Evolutionary conservation across 2,329 filamentous ascomycete species (phyloP).

Genomic region (Alternaria tenuissima): DNA sequence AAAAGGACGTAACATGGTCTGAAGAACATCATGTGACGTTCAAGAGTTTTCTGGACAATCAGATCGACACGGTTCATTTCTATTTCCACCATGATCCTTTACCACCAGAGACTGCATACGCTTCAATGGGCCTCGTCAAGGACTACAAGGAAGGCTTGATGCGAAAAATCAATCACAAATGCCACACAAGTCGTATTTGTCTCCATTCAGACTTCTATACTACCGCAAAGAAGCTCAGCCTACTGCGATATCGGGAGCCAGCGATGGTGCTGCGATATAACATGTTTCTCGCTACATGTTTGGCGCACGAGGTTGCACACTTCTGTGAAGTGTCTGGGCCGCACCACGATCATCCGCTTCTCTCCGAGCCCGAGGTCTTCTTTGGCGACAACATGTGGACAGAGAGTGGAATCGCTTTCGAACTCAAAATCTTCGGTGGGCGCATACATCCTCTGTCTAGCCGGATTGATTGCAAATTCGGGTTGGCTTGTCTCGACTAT

Average conservation of each 20-base stretch:
- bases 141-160: constrained; percentile 50
- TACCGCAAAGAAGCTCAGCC: constrained; percentile 50
- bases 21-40: constrained; percentile 42
- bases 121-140: constrained; percentile 49
- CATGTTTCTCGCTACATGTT: constrained; percentile 49
- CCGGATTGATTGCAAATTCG: constrained; percentile 51
- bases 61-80: constrained; percentile 50
- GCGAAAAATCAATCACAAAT: constrained; percentile 47
- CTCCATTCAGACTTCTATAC: constrained; percentile 53
- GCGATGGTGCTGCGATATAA: constrained; percentile 54
- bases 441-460: constrained; percentile 50
- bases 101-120: constrained; percentile 47
- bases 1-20: constrained; percentile 45
- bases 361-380: constrained; percentile 50
- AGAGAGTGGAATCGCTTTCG: constrained; percentile 51
- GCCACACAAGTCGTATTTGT: constrained; percentile 50
- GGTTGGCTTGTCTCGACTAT: constrained; percentile 48
- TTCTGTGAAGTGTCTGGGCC: constrained; percentile 52
- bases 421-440: constrained; percentile 51
- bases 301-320: constrained; percentile 52
- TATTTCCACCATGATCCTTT: constrained; percentile 50
- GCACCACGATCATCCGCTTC: constrained; percentile 45
- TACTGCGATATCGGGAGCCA: constrained; percentile 49
- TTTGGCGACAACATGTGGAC: constrained; percentile 52
- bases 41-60: constrained; percentile 40